Evolutionary conservation across 2,329 filamentous ascomycete genomes (phyloP).

Genomic region (Trichoderma aggressivum): DNA sequence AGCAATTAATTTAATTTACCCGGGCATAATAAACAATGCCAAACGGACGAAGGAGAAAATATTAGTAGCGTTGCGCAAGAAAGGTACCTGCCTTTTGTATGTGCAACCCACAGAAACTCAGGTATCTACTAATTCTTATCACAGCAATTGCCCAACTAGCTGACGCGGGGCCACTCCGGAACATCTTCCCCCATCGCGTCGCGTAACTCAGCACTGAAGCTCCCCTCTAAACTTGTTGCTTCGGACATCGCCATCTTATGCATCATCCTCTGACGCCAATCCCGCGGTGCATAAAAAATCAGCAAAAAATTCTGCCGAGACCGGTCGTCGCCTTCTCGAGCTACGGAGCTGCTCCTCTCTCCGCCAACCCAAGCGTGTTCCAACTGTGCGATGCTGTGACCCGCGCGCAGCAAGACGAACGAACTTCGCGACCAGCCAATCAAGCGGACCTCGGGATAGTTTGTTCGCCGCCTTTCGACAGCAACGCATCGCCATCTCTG

Average conservation of each 20-base stretch:
- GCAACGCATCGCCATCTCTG: conserved; percentile 8
- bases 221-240: conserved; percentile 15
- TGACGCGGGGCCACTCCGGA: conserved; percentile 17
- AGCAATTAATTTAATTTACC: background rate
- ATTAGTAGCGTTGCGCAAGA: background rate
- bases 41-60: background rate
- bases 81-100: background rate
- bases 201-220: conserved; percentile 16
- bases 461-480: conserved; percentile 11
- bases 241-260: conserved; percentile 8
- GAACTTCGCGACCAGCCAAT: conserved; percentile 22
- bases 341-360: background rate
- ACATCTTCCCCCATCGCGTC: conserved; percentile 12
- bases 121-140: background rate
- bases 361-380: background rate
- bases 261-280: conserved; percentile 13
- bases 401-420: conserved; percentile 22
- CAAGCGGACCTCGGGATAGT: conserved; percentile 17
- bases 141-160: background rate
- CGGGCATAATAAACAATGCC: background rate
- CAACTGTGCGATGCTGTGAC: conserved; percentile 26
- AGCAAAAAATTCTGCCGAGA: conserved; percentile 4
- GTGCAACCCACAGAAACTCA: background rate
- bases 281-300: background rate
- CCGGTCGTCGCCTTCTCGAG: conserved; percentile 2